Evolutionary conservation across 179 eudicot genomes (phyloP).

Genomic region (Drosera spatulata): DNA sequence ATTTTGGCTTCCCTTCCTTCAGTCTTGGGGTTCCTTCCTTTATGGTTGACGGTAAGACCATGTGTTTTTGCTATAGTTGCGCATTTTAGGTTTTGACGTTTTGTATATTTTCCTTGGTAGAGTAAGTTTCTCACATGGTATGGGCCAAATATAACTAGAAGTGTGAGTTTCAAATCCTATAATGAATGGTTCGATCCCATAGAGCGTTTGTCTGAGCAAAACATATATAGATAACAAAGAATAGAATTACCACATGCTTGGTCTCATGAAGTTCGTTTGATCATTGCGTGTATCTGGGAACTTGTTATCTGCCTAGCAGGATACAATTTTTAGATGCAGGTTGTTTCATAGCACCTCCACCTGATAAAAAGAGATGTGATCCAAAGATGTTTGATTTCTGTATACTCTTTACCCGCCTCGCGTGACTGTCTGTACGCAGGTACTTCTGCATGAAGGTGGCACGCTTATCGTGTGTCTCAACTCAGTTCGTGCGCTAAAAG

Average conservation of each 20-base stretch:
- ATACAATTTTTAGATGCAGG: too few species aligned
- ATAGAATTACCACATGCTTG: too few species aligned
- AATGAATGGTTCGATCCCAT: too few species aligned
- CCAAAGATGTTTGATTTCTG: not conserved
- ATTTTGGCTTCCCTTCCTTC: slow-evolving; percentile 86
- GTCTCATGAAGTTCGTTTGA: too few species aligned
- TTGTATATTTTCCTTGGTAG: not conserved
- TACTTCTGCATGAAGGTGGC: slow-evolving; percentile 95
- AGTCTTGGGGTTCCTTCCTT: slow-evolving; percentile 78
- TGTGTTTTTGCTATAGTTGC: not conserved
- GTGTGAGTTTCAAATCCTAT: too few species aligned
- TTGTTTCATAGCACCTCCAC: too few species aligned
- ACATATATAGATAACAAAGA: too few species aligned
- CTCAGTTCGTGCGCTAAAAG: slow-evolving; percentile 76
- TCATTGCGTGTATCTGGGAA: too few species aligned
- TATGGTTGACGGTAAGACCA: slow-evolving; percentile 76
- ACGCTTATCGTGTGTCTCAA: slow-evolving; percentile 89
- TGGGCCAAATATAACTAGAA: too few species aligned
- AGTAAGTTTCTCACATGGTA: not conserved
- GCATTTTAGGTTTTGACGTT: not conserved
- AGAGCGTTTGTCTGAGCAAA: too few species aligned
- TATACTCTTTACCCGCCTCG: not conserved
- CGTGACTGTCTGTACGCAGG: slow-evolving; percentile 33
- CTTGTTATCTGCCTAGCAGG: too few species aligned
- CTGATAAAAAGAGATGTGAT: not conserved